These are phyloP conservation scores for Ophiocordyceps camponoti-leonardi DNA, from an alignment of 2,329 filamentous ascomycete genomes.

Conservation along the genomic window DNA sequence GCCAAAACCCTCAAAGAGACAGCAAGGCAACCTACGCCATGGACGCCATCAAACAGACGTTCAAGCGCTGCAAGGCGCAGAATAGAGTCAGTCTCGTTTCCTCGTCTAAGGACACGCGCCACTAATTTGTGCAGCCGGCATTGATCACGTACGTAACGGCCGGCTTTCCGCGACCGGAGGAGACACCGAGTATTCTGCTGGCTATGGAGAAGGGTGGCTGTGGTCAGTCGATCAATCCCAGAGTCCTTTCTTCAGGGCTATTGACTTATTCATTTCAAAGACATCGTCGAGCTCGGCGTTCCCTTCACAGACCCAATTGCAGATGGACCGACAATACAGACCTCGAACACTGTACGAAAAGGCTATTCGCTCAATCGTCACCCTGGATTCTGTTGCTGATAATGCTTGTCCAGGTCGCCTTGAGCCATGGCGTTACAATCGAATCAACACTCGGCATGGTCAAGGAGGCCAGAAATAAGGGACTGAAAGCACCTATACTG, in stretches of 20 bases:
- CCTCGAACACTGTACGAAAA: conserved; percentile 71
- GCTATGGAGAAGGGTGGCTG: conserved; percentile 86
- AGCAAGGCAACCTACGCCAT: conserved; percentile 14
- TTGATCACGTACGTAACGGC: conserved; percentile 94
- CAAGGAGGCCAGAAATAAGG: conserved; percentile 57
- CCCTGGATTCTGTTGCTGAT: conserved; percentile 3
- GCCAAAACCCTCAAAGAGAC: background rate
- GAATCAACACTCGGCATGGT: conserved; percentile 68
- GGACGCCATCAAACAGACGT: conserved; percentile 42
- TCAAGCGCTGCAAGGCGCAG: conserved; percentile 41
- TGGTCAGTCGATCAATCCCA: conserved; percentile 32
- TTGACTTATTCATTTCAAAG: conserved; percentile 16
- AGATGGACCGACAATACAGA: conserved; percentile 94
- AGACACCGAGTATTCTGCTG: conserved; percentile 70
- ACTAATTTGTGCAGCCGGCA: conserved; percentile 39
- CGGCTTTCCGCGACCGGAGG: conserved; percentile 69
- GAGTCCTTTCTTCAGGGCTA: background rate
- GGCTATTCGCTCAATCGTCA: conserved; percentile 4
- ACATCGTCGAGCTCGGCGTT: conserved; percentile 88
- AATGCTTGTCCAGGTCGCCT: conserved; percentile 35
- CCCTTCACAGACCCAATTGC: conserved; percentile 98
- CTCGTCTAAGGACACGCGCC: background rate
- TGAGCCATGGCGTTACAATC: conserved; percentile 78
- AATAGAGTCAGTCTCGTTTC: conserved; percentile 27
- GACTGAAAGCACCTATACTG: conserved; percentile 67